Percentiles rank a stretch among this genome's conserved stretches.
phyloP scores from a whole-genome alignment of 2,329 filamentous ascomycete species.

The Cytospora piceicola region DNA sequence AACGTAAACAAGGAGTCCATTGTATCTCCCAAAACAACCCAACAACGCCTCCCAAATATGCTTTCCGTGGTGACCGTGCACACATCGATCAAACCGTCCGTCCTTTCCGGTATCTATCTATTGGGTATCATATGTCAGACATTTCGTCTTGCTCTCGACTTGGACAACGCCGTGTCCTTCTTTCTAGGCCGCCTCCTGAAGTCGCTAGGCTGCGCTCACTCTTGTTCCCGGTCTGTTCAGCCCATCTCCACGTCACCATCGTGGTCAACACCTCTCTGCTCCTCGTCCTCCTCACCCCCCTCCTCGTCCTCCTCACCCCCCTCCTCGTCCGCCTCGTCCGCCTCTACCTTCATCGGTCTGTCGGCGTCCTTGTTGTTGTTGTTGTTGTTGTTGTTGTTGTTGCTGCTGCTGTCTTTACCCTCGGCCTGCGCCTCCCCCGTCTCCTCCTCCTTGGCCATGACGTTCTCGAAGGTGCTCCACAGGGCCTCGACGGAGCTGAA shows the following conservation, averaged over 20 bases:
- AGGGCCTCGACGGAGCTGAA: slow-evolving; percentile 96
- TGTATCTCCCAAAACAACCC: slow-evolving; percentile 4
- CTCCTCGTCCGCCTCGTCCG: not conserved
- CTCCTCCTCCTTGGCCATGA: slow-evolving; percentile 77
- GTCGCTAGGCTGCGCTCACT: not conserved
- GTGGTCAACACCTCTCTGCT: not conserved
- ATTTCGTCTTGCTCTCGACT: not conserved
- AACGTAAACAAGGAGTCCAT: slow-evolving; percentile 8
- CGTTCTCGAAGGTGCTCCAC: slow-evolving; percentile 96
- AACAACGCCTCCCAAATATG: not conserved
- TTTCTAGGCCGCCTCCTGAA: not conserved
- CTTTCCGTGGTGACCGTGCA: not conserved
- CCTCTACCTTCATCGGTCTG: not conserved
- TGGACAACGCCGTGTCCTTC: not conserved
- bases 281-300: not conserved
- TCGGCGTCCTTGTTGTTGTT: not conserved
- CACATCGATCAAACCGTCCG: not conserved
- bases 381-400: not conserved
- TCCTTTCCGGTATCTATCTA: not conserved
- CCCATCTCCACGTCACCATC: not conserved
- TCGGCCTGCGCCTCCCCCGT: slow-evolving; percentile 37
- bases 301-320: not conserved
- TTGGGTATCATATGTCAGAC: slow-evolving; percentile 11
- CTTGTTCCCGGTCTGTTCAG: not conserved
- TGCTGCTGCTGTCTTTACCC: slow-evolving; percentile 35